These are phyloP conservation scores for Solanum lycopersicoides DNA, from an alignment of 257 asterid genomes.

Conservation along the genomic window DNA sequence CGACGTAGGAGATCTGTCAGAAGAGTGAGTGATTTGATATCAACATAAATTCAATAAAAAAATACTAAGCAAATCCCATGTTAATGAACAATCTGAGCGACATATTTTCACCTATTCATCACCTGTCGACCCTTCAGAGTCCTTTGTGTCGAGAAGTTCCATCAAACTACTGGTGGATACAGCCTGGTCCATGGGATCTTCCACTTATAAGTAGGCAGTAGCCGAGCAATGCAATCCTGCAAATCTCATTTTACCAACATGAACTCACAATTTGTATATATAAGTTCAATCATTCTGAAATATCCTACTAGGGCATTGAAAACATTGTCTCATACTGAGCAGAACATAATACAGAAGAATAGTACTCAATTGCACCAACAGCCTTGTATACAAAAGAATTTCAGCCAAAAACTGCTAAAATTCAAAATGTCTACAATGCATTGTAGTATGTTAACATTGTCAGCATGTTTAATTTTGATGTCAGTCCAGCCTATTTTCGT, in stretches of 20 bases:
- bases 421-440: neutral
- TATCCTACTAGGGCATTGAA: neutral
- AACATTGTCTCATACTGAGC: neutral
- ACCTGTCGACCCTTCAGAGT: neutral
- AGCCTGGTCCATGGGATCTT: neutral
- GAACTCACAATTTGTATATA: neutral
- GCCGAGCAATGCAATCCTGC: neutral
- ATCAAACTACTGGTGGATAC: neutral
- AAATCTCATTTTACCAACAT: neutral
- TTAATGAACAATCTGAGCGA: neutral
- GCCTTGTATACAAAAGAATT: neutral
- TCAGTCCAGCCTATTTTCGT: slow-evolving; percentile 3
- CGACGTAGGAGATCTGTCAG: neutral
- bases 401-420: neutral
- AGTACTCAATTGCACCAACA: neutral
- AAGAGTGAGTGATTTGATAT: neutral
- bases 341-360: neutral
- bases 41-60: neutral
- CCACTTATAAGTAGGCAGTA: neutral
- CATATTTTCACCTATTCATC: neutral
- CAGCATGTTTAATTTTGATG: neutral
- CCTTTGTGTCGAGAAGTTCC: neutral
- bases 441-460: neutral
- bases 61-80: neutral
- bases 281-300: neutral